A percentile compares a stretch with the other conserved stretches of the same genome.
Conservation (phyloP, 768 basidiomycete species). For the Auriscalpium vulgare region DNA sequence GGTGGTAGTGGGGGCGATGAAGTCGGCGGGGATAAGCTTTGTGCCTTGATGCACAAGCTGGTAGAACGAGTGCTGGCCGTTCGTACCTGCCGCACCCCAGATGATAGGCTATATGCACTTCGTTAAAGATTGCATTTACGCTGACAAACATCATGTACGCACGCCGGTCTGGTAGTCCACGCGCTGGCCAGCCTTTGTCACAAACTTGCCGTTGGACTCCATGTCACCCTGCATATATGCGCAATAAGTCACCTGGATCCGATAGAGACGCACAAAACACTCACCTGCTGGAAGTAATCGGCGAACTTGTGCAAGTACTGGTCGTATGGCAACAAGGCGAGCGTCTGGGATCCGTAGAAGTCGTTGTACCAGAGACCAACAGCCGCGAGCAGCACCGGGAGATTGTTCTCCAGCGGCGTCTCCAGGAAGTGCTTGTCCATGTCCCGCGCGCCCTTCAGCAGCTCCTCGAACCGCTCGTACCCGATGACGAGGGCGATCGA, state of each 20-base stretch:
- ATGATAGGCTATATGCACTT: slow-evolving; percentile 69
- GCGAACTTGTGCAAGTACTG: slow-evolving; percentile 99
- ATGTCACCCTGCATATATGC: slow-evolving; percentile 67
- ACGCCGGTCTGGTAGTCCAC: slow-evolving; percentile 97
- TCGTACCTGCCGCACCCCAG: slow-evolving; percentile 98
- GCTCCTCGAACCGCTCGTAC: slow-evolving; percentile 85
- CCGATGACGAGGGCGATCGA: slow-evolving; percentile 92
- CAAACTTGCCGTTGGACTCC: slow-evolving; percentile 98
- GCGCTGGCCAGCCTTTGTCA: slow-evolving; percentile 89
- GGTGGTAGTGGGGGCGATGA: slow-evolving; percentile 81
- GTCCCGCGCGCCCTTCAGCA: slow-evolving; percentile 88
- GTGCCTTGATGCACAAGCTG: slow-evolving; percentile 94
- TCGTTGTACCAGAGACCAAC: slow-evolving; percentile 99
- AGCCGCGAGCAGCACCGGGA: slow-evolving; percentile 85
- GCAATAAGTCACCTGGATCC: neutral
- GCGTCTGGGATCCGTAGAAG: slow-evolving; percentile 95
- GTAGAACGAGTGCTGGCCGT: slow-evolving; percentile 99
- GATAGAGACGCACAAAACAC: neutral
- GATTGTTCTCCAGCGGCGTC: slow-evolving; percentile 79
- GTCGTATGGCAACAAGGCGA: slow-evolving; percentile 93
- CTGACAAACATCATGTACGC: slow-evolving; percentile 21
- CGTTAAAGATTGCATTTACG: too few species aligned
- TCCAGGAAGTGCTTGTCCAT: slow-evolving; percentile 98
- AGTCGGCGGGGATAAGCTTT: slow-evolving; percentile 86
- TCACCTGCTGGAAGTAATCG: slow-evolving; percentile 96